phyloP scores from a whole-genome alignment of 805 yeast species.

The Pichia cabralensis region DNA sequence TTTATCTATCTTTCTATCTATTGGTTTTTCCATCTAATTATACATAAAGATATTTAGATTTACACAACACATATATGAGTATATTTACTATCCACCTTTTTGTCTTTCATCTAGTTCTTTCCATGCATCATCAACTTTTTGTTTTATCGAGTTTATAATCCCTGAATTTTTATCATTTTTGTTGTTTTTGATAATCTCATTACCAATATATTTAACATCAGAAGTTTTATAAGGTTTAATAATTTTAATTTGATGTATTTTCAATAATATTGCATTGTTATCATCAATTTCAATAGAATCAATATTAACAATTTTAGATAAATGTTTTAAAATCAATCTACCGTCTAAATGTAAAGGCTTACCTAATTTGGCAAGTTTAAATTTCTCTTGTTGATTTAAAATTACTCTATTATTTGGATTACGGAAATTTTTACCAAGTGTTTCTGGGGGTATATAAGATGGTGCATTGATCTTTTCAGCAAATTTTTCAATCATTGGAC shows the following conservation, averaged over 20 bases:
- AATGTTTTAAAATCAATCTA: conserved; percentile 16
- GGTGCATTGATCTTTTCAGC: conserved; percentile 14
- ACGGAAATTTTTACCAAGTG: conserved; percentile 13
- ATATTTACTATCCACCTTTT: conserved; percentile 43
- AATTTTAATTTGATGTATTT: conserved; percentile 28
- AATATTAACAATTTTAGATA: conserved; percentile 21
- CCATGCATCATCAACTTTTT: conserved; percentile 43
- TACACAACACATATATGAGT: too few species aligned
- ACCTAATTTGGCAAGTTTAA: conserved; percentile 14
- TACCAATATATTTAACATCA: conserved; percentile 22
- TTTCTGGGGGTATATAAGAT: conserved; percentile 11
- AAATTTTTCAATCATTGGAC: conserved; percentile 17
- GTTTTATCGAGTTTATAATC: too few species aligned
- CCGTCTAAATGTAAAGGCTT: conserved; percentile 22
- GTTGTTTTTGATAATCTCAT: too few species aligned
- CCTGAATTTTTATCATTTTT: too few species aligned
- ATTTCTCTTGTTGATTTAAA: conserved; percentile 16
- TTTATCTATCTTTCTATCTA: too few species aligned
- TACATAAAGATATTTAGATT: too few species aligned
- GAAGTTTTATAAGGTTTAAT: conserved; percentile 31
- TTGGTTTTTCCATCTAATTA: too few species aligned
- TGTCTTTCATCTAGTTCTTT: conserved; percentile 31
- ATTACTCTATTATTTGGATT: conserved; percentile 12
- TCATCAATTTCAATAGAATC: conserved; percentile 27
- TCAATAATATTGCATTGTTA: conserved; percentile 28